Base-by-base conservation (phyloP, 345 rosid genomes). In the Murraya paniculata region DNA sequence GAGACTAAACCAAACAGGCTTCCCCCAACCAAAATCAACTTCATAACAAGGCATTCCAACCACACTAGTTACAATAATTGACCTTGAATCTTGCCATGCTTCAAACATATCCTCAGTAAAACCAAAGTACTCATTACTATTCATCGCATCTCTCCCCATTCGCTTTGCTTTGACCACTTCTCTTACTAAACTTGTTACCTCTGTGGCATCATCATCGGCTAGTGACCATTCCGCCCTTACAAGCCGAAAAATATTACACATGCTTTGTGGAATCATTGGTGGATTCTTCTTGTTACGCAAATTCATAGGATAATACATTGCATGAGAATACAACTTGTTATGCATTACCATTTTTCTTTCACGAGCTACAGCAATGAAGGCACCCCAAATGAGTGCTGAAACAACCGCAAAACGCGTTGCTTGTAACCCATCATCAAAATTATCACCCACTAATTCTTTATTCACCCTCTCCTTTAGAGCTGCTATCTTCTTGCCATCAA, bases 11-110 rank as follows among this genome's bases (percentile, higher is more conserved):
- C 86, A 72, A 28, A 62, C 31, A 13, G 82, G 85, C 55, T 59
- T 86, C 59, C 81, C 82, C 85, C 82, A 78, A 28, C 87, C 83
- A 38, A 82, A 78, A 76, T 81, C 83, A 35, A 64, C 61, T 2
- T 82, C 82, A 4, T 78, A 73, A 7, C 76, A 73, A 33, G 74
- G 84, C 39, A 82, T 78, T 36, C 64, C 71, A 27, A 80, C 76
- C 68, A 78, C 76, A 62, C 81, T 84, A 4, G 45, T 71, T 14
- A 78, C 61, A 45, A 55, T 48, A 39, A 71, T 50, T 30, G 38
- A 24, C 64, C 28, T 48, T 16, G 6, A 25, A 45, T 9, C 76
- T 28, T 9, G 28, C 60, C 4, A 0, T n/a, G 33, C 24, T 13
- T 38, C 35, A 9, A 11, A 5, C 2, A n/a, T 28, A 77, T n/a